Base-by-base conservation (phyloP, 73 alveolate species). In the Paramecium pentaurelia region DNA sequence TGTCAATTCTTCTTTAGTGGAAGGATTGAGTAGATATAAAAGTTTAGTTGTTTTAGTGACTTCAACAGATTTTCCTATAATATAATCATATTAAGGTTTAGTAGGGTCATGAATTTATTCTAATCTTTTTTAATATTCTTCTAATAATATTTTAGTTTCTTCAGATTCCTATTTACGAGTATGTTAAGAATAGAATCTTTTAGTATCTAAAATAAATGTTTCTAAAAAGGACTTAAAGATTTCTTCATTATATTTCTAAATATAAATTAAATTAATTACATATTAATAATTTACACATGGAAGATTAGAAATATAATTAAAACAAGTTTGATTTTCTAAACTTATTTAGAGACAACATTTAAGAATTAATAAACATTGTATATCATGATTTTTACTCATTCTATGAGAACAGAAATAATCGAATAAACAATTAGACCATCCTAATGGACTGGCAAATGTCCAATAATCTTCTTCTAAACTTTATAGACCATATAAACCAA, bases 401-500 rank as follows among this genome's bases (percentile, higher is more conserved):
- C 73, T 40, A 45, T 80, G 30, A n/a, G 47, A 11, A 27, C 47
- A 28, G 30, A 80, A 80, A 22, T 80, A 47, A 45, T 80, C 77
- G 9, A 80, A 42, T 18, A 80, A 80, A 32, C 64, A 32, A 27
- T 22, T 45, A 8, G 49, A 49, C 91, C 91, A 80, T 44, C 77
- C 91, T 22, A 80, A 47, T 3, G 91, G 91, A 49, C 64, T 32
- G 4, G 75, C 30, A 80, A 80, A 42, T 8, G 77, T 44, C 71
- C 47, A 40, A 42, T 44, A 42, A 47, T 80, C 91, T 8, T 80
- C 91, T n/a, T 80, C 91, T 6, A 80, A 20, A 45, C 77, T 36
- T 25, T 45, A 27, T 25, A 80, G 16, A 20, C 91, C 91, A 80
- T 80, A 80, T 9, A 80, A 30, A 25, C 91, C 91, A 80, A 80